Percentiles rank a stretch among this genome's conserved stretches.
Conservation (phyloP, 75 land plant genomes). For the Larix kaempferi region DNA sequence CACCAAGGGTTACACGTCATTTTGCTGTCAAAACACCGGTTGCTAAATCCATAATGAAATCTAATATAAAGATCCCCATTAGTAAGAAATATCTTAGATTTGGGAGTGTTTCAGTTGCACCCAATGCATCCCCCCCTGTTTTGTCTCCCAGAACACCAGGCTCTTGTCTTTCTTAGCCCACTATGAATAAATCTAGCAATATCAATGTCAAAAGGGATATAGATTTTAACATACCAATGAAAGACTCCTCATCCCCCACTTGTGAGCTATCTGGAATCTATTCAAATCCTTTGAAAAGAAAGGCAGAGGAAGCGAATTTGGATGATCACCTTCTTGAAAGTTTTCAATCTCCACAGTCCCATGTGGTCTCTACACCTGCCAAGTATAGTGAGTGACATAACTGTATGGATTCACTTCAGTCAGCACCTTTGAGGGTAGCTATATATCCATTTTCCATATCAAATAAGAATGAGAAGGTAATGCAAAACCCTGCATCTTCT, state of each 20-base stretch:
- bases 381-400: background rate
- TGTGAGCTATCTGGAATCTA: background rate
- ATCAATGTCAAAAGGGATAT: background rate
- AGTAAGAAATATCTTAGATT: background rate
- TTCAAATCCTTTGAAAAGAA: background rate
- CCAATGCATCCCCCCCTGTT: background rate
- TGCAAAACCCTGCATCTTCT: background rate
- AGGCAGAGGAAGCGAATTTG: background rate
- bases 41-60: background rate
- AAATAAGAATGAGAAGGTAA: background rate
- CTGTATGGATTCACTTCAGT: background rate
- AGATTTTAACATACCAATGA: background rate
- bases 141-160: too few species aligned
- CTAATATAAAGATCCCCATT: too few species aligned
- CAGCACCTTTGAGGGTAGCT: background rate
- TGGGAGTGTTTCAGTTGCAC: conserved; percentile 1
- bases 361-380: background rate
- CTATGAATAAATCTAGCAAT: background rate
- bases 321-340: background rate
- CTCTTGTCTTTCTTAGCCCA: background rate
- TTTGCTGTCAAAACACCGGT: too few species aligned
- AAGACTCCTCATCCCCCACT: background rate
- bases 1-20: too few species aligned
- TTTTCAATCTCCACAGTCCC: background rate
- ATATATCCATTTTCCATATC: background rate